A percentile compares a stretch with the other conserved stretches of the same genome.
Evolutionary conservation across 2,329 filamentous ascomycete genomes (phyloP).

Genomic region (Fusarium torulosum): DNA sequence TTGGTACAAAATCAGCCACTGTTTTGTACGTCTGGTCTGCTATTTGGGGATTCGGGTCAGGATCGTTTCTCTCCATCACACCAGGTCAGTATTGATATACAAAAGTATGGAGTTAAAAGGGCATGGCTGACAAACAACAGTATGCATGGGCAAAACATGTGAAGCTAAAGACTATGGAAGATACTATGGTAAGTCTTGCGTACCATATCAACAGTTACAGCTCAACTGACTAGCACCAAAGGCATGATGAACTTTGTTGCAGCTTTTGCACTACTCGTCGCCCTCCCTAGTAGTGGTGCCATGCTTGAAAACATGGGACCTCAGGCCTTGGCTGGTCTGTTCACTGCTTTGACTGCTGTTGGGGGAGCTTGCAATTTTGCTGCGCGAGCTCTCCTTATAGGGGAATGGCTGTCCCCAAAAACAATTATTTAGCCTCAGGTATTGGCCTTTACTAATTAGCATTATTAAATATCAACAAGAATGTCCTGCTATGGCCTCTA

Average conservation of each 20-base stretch:
- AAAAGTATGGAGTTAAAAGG: rapidly evolving
- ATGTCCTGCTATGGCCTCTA: no score
- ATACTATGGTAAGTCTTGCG: slow-evolving; percentile 50
- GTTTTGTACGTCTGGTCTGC: slow-evolving; percentile 60
- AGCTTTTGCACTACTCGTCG: slow-evolving; percentile 59
- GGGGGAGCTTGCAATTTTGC: slow-evolving; percentile 52
- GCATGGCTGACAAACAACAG: slow-evolving; percentile 38
- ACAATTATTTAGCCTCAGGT: slow-evolving; percentile 30
- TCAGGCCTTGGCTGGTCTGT: slow-evolving; percentile 59
- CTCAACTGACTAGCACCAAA: slow-evolving; percentile 30
- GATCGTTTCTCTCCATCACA: slow-evolving; percentile 60
- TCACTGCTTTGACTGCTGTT: slow-evolving; percentile 56
- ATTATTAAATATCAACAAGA: background rate
- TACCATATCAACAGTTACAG: background rate
- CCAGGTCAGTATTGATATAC: slow-evolving; percentile 38
- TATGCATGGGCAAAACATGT: slow-evolving; percentile 62
- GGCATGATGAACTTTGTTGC: slow-evolving; percentile 62
- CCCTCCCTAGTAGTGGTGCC: slow-evolving; percentile 60
- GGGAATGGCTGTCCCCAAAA: slow-evolving; percentile 40
- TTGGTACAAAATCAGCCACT: slow-evolving; percentile 54
- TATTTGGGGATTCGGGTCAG: slow-evolving; percentile 63
- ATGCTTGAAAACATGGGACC: slow-evolving; percentile 61
- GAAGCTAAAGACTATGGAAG: slow-evolving; percentile 61
- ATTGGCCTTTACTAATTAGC: background rate
- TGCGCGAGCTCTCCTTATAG: slow-evolving; percentile 46